Evolutionary conservation across 768 basidiomycete genomes (phyloP).

Genomic region (Amanita inopinata): DNA sequence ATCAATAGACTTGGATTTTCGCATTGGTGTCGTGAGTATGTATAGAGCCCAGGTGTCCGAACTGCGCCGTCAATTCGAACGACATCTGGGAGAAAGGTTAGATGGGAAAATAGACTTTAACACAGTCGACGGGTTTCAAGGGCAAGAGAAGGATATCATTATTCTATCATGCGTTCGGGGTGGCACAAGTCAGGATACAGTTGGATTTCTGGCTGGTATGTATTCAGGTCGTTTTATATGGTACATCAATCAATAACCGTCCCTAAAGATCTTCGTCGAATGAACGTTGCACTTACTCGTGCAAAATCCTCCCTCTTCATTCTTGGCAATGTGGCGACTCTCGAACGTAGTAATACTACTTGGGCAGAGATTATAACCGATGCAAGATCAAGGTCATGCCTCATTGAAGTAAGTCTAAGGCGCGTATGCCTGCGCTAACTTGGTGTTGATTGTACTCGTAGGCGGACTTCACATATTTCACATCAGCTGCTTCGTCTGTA

Average conservation of each 20-base stretch:
- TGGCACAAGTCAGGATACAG: slow-evolving; percentile 68
- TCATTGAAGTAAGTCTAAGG: slow-evolving; percentile 48
- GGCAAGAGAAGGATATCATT: slow-evolving; percentile 97
- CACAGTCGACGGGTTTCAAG: slow-evolving; percentile 98
- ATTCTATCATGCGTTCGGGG: slow-evolving; percentile 96
- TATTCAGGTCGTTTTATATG: not conserved
- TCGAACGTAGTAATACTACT: slow-evolving; percentile 73
- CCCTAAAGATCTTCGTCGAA: slow-evolving; percentile 62
- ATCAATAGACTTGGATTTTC: slow-evolving; percentile 30
- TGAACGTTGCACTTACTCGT: slow-evolving; percentile 99
- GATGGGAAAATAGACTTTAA: slow-evolving; percentile 79
- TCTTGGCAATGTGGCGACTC: slow-evolving; percentile 81
- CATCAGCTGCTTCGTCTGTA: slow-evolving; percentile 14
- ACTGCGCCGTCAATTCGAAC: slow-evolving; percentile 58
- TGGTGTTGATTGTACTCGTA: not conserved
- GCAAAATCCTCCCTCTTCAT: slow-evolving; percentile 92
- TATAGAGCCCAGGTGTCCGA: slow-evolving; percentile 85
- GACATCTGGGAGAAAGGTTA: slow-evolving; percentile 64
- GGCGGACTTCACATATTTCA: slow-evolving; percentile 29
- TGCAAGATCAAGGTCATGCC: slow-evolving; percentile 52
- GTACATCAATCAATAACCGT: slow-evolving; percentile 6
- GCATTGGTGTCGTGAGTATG: slow-evolving; percentile 74
- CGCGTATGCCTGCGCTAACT: not conserved
- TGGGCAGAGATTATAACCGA: slow-evolving; percentile 77
- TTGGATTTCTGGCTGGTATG: slow-evolving; percentile 84